phyloP scores from a whole-genome alignment of 208 protist genomes.

The Wallacemonas sp. region DNA sequence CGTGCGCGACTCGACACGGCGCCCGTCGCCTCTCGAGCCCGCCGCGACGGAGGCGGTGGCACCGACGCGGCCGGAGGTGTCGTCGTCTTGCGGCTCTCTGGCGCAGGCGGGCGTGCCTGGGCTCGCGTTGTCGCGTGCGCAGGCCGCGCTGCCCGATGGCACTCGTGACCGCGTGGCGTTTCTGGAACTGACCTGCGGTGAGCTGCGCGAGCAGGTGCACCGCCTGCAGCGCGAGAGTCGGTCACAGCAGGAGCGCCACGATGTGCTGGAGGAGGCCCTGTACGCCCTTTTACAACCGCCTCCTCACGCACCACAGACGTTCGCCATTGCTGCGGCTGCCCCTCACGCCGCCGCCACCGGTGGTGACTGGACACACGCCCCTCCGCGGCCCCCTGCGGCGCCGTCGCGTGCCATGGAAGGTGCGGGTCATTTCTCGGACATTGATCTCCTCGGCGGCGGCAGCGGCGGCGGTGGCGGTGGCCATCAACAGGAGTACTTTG shows the following conservation, averaged over 20 bases:
- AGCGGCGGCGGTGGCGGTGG: too few species aligned
- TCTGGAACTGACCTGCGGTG: slow-evolving; percentile 5
- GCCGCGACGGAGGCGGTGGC: too few species aligned
- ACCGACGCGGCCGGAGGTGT: too few species aligned
- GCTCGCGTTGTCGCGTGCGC: too few species aligned
- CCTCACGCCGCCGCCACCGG: neutral
- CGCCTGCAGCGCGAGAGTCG: neutral
- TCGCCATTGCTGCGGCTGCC: neutral
- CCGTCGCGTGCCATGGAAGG: too few species aligned
- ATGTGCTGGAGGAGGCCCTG: slow-evolving; percentile 8
- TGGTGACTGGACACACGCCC: too few species aligned
- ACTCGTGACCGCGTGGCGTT: neutral
- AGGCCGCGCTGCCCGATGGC: too few species aligned
- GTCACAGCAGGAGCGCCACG: slow-evolving; percentile 1
- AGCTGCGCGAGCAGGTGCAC: neutral
- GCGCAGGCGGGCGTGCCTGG: too few species aligned
- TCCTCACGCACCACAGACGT: neutral
- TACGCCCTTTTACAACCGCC: neutral
- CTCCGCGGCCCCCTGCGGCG: too few species aligned
- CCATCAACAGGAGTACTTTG: too few species aligned
- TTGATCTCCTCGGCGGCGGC: slow-evolving; percentile 7
- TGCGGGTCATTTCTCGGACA: slow-evolving; percentile 4
- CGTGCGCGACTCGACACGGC: neutral
- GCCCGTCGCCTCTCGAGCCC: neutral
- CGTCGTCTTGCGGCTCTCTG: too few species aligned